These are phyloP conservation scores for Taxillus chinensis DNA, from an alignment of 164 flowering plant species.

Conservation along the genomic window DNA sequence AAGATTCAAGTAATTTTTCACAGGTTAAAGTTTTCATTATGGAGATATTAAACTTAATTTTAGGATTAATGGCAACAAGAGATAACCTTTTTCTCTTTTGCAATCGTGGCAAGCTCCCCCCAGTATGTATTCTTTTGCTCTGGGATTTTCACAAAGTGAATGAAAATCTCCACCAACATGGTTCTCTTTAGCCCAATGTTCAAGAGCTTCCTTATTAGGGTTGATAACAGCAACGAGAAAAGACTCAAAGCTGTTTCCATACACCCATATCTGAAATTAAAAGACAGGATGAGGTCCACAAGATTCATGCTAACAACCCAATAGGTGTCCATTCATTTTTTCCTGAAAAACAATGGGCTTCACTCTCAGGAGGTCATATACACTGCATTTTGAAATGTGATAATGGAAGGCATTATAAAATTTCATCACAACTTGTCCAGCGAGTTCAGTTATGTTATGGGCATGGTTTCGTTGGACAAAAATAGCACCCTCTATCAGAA, in stretches of 20 bases:
- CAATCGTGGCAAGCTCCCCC: neutral
- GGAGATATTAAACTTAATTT: no score
- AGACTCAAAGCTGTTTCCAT: slow-evolving; percentile 91
- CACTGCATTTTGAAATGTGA: no score
- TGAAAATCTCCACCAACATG: neutral
- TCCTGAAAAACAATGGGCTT: no score
- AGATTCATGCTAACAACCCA: neutral
- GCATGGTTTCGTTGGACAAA: no score
- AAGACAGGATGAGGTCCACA: neutral
- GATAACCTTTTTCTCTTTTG: neutral
- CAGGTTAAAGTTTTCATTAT: neutral
- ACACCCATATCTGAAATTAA: slow-evolving; percentile 76
- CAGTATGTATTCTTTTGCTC: neutral
- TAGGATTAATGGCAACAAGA: neutral
- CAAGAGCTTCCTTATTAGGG: slow-evolving; percentile 64
- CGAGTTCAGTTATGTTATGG: no score
- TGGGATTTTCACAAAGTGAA: neutral
- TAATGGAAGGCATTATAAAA: no score
- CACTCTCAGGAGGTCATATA: no score
- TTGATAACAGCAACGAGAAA: slow-evolving; percentile 81
- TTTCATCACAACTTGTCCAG: no score
- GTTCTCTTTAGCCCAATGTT: slow-evolving; percentile 29
- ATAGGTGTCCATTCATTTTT: neutral
- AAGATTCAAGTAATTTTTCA: neutral
- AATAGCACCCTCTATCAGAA: no score